Percentiles rank a stretch among this genome's conserved stretches.
Conservation (phyloP, 345 rosid genomes). For the Eucalyptus cloeziana region DNA sequence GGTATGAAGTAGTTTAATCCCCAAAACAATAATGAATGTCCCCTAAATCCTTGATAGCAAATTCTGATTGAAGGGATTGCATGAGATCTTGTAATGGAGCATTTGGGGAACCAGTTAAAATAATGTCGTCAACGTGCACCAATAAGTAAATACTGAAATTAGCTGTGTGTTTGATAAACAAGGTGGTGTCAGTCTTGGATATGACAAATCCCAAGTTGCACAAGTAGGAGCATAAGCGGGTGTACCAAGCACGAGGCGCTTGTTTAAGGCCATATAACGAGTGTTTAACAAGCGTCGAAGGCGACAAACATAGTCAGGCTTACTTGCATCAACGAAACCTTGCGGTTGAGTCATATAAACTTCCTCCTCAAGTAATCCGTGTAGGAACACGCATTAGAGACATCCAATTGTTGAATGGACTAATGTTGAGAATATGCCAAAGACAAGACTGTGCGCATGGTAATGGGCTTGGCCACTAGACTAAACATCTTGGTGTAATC, state of each 20-base stretch:
- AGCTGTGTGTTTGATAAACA: neutral
- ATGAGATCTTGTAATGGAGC: neutral
- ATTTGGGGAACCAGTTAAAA: neutral
- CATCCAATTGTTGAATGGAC: neutral
- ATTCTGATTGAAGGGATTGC: neutral
- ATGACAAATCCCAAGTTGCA: neutral
- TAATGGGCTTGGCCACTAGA: neutral
- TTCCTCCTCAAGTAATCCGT: neutral
- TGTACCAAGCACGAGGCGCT: neutral
- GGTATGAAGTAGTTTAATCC: neutral
- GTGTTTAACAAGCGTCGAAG: rapidly evolving
- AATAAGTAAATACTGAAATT: neutral
- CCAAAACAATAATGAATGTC: neutral
- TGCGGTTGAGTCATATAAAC: neutral
- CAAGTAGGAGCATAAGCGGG: neutral
- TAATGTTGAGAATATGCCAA: neutral
- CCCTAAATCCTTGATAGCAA: neutral
- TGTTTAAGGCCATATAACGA: neutral
- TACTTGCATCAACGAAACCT: neutral
- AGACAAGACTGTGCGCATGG: neutral
- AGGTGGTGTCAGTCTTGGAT: neutral
- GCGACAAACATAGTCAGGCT: neutral
- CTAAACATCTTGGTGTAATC: neutral
- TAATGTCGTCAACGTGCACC: neutral
- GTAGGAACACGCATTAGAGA: neutral